Percentiles rank a stretch among this genome's conserved stretches.
Conservation (phyloP, 2,329 filamentous ascomycete genomes). For the Hypocreales sp. region DNA sequence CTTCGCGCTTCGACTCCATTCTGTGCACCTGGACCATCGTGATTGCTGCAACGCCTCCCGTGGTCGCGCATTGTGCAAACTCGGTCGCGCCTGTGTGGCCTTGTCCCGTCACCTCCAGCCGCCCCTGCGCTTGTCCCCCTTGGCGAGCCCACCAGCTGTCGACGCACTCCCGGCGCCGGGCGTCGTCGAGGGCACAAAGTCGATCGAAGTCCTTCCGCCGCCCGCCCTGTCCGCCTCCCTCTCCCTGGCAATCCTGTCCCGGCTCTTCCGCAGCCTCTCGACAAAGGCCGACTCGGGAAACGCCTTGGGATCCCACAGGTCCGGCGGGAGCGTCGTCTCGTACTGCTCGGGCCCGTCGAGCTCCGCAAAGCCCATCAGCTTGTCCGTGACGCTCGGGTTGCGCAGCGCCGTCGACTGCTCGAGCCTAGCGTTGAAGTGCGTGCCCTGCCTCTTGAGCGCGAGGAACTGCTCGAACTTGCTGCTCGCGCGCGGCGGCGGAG, state of each 20-base stretch:
- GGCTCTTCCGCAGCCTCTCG: conserved; percentile 31
- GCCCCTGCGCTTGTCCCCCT: conserved; percentile 17
- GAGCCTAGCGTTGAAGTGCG: conserved; percentile 66
- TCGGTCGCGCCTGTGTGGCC: too few species aligned
- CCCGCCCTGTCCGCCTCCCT: conserved; percentile 25
- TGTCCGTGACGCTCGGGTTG: conserved; percentile 59
- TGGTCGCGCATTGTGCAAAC: too few species aligned
- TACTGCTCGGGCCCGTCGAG: conserved; percentile 42
- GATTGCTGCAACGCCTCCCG: too few species aligned
- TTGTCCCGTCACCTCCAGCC: conserved; percentile 18
- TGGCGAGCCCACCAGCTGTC: conserved; percentile 9
- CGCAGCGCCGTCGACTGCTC: conserved; percentile 49
- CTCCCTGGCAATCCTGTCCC: conserved; percentile 28
- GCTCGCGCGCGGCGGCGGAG: conserved; percentile 34
- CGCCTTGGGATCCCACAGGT: conserved; percentile 40
- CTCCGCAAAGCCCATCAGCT: conserved; percentile 53
- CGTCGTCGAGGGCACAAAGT: conserved; percentile 29
- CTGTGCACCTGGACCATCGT: too few species aligned
- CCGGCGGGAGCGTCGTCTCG: conserved; percentile 39
- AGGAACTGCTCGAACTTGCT: conserved; percentile 62
- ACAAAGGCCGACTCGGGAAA: conserved; percentile 41
- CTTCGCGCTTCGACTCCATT: too few species aligned
- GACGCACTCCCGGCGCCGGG: conserved; percentile 8
- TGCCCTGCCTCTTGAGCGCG: conserved; percentile 57
- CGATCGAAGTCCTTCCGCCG: conserved; percentile 26